phyloP scores from a whole-genome alignment of 441 rosid species.

The Adansonia grandidieri region DNA sequence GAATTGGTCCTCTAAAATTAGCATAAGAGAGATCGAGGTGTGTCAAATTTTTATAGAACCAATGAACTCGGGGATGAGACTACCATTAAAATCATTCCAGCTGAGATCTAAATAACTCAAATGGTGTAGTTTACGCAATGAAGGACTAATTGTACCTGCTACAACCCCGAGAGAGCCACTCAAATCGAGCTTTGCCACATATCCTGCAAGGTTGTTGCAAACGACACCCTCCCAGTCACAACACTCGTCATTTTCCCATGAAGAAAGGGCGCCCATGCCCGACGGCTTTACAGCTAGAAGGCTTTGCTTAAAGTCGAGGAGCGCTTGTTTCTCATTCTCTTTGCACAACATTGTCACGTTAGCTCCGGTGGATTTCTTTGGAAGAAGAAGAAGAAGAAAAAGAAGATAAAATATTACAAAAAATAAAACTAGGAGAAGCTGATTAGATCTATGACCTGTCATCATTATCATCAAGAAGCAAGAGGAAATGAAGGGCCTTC shows the following conservation, averaged over 20 bases:
- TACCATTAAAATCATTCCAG: not conserved
- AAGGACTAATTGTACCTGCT: not conserved
- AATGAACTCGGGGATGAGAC: not conserved
- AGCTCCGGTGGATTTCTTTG: not conserved
- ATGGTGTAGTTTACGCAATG: not conserved
- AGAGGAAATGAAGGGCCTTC: not conserved
- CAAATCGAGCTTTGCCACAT: not conserved
- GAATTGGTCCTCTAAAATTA: not conserved
- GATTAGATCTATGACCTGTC: not conserved
- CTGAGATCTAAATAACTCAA: not conserved
- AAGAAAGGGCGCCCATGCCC: not conserved
- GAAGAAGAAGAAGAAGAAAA: not conserved
- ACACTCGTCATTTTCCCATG: not conserved
- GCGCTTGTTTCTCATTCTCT: not conserved
- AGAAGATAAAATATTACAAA: not conserved
- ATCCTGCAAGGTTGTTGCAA: not conserved
- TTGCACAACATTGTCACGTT: not conserved
- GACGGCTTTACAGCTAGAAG: not conserved
- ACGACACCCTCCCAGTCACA: not conserved
- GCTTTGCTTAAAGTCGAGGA: not conserved
- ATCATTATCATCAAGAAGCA: not conserved
- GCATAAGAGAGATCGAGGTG: not conserved
- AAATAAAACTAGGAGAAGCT: not conserved
- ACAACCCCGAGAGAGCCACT: not conserved
- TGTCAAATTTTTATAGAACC: not conserved